Evolutionary conservation across 768 basidiomycete species (phyloP).

Genomic region (Mycena vitilis): DNA sequence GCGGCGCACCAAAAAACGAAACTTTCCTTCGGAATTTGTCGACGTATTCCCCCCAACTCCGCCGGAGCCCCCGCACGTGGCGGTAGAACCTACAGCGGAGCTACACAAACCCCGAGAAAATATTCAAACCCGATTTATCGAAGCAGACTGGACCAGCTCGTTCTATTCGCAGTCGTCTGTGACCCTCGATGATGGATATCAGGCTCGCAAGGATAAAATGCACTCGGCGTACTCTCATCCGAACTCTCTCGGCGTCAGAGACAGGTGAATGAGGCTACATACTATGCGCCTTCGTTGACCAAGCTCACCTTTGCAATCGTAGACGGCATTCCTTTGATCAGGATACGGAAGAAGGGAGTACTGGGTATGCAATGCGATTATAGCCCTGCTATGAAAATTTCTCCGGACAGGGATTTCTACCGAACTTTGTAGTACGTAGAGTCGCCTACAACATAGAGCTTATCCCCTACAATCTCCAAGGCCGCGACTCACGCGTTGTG

Average conservation of each 20-base stretch:
- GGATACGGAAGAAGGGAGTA: not conserved
- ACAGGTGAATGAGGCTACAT: not conserved
- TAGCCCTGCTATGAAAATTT: too few species aligned
- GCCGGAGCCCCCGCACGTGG: too few species aligned
- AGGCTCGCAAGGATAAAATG: not conserved
- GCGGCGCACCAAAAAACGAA: not conserved
- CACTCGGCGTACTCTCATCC: not conserved
- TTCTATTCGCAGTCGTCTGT: not conserved
- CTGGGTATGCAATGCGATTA: not conserved
- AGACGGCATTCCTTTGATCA: not conserved
- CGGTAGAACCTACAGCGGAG: not conserved
- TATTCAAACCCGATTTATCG: not conserved
- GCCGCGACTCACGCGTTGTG: slow-evolving; percentile 6
- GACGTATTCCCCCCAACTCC: not conserved
- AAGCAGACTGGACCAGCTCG: not conserved
- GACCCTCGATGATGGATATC: not conserved
- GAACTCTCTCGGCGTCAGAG: not conserved
- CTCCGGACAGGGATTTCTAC: too few species aligned
- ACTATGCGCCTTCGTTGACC: not conserved
- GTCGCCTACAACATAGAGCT: too few species aligned
- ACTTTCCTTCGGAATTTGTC: not conserved
- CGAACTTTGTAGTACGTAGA: too few species aligned
- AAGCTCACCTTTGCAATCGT: not conserved
- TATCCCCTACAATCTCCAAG: too few species aligned
- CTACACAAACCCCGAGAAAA: not conserved